A percentile compares a stretch with the other conserved stretches of the same genome.
phyloP scores from a whole-genome alignment of 371 early-diverging fungal species.

The Capillidium rhysosporum region DNA sequence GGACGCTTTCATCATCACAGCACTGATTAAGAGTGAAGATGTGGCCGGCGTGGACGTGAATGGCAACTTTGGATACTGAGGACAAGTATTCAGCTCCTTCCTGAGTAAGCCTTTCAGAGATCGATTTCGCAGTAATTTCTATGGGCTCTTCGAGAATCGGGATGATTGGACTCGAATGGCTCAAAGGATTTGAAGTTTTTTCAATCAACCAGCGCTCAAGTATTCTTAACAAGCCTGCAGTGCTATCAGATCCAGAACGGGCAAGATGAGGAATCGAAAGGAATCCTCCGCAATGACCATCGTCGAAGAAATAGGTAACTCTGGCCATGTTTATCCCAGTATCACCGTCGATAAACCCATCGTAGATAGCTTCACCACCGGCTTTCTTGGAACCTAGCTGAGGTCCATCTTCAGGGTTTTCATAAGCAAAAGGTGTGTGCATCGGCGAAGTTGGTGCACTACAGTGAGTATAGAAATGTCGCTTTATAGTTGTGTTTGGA shows the following conservation, averaged over 20 bases:
- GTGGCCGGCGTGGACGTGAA: slow-evolving; percentile 6
- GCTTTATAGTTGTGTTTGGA: neutral
- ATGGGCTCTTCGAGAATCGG: slow-evolving; percentile 7
- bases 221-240: slow-evolving; percentile 1
- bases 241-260: neutral
- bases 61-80: slow-evolving; percentile 1
- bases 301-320: slow-evolving; percentile 7
- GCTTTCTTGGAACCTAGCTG: neutral
- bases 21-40: slow-evolving; percentile 1
- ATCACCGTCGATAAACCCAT: neutral
- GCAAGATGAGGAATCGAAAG: slow-evolving; percentile 6
- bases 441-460: slow-evolving; percentile 5
- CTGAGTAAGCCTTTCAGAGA: neutral
- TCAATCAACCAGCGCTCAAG: slow-evolving; percentile 6
- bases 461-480: neutral
- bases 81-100: neutral
- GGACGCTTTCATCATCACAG: slow-evolving; percentile 4
- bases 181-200: neutral
- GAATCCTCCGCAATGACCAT: slow-evolving; percentile 5
- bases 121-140: neutral
- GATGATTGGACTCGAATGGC: neutral
- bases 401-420: neutral
- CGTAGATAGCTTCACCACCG: neutral
- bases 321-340: neutral
- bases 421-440: neutral